Conservation (phyloP, 345 rosid genomes). For the Heritiera littoralis region DNA sequence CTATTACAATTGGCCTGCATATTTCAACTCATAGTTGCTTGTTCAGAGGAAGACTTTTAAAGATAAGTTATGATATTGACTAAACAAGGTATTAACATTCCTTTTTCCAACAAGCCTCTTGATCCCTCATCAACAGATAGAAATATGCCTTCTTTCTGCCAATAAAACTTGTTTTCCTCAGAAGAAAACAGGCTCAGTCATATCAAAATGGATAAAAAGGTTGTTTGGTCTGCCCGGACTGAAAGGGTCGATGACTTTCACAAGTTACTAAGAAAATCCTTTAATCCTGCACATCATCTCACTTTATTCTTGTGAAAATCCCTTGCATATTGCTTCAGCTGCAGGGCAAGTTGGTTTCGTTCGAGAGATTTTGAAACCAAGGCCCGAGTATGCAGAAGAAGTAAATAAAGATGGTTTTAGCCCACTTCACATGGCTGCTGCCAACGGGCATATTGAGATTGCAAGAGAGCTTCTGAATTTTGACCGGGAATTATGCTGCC, state of each 20-base stretch:
- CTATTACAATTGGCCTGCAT: too few species aligned
- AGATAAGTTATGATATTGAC: too few species aligned
- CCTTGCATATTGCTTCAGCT: slow-evolving; percentile 33
- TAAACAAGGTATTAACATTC: too few species aligned
- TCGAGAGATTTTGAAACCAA: slow-evolving; percentile 32
- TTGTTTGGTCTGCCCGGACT: slow-evolving; percentile 25
- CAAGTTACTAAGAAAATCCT: slow-evolving; percentile 31
- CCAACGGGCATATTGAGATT: slow-evolving; percentile 36
- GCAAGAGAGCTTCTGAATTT: slow-evolving; percentile 36
- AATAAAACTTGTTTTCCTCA: too few species aligned
- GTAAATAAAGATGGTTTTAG: slow-evolving; percentile 44
- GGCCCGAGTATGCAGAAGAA: slow-evolving; percentile 35
- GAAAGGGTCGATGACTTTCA: slow-evolving; percentile 24
- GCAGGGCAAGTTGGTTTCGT: slow-evolving; percentile 31
- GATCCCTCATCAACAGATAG: too few species aligned
- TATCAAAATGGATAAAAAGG: slow-evolving; percentile 23
- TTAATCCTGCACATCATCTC: slow-evolving; percentile 23
- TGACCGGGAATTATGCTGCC: slow-evolving; percentile 36
- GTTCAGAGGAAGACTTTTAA: too few species aligned
- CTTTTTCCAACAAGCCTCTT: too few species aligned
- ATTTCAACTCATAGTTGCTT: too few species aligned
- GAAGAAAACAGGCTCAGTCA: not conserved
- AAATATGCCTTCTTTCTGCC: too few species aligned
- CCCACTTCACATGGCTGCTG: slow-evolving; percentile 53
- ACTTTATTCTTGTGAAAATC: slow-evolving; percentile 24